Evolutionary conservation across 73 alveolate species (phyloP).

Genomic region (Breviolum minutum): DNA sequence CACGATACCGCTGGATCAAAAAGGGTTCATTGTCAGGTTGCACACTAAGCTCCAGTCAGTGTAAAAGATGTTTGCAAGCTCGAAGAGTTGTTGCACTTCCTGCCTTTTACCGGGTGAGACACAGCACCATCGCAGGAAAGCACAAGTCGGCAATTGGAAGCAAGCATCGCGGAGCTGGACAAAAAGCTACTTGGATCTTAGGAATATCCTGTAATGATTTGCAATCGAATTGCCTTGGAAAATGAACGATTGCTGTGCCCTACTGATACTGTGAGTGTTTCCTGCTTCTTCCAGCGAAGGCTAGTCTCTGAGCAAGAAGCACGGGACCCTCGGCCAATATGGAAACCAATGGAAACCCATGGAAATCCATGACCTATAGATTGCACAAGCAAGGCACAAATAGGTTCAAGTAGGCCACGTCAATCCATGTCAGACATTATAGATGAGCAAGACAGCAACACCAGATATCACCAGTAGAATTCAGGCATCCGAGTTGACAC

Average conservation of each 20-base stretch:
- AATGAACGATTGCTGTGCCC: no score
- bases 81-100: no score
- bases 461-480: no score
- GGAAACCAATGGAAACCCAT: no score
- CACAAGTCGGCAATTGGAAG: not conserved
- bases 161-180: not conserved
- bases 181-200: not conserved
- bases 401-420: not conserved
- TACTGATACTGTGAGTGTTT: no score
- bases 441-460: no score
- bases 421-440: no score
- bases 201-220: not conserved
- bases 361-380: not conserved
- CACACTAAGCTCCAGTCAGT: no score
- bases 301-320: not conserved
- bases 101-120: not conserved
- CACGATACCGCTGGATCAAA: no score
- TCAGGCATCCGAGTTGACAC: slow-evolving; percentile 14
- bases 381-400: not conserved
- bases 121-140: not conserved
- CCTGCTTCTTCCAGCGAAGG: not conserved
- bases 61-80: no score
- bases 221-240: no score
- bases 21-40: no score
- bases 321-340: not conserved